Evolutionary conservation across 2,329 filamentous ascomycete species (phyloP), one percentile per base, ranked within the genome.

Genomic region (Alternaria tenuissima): DNA sequence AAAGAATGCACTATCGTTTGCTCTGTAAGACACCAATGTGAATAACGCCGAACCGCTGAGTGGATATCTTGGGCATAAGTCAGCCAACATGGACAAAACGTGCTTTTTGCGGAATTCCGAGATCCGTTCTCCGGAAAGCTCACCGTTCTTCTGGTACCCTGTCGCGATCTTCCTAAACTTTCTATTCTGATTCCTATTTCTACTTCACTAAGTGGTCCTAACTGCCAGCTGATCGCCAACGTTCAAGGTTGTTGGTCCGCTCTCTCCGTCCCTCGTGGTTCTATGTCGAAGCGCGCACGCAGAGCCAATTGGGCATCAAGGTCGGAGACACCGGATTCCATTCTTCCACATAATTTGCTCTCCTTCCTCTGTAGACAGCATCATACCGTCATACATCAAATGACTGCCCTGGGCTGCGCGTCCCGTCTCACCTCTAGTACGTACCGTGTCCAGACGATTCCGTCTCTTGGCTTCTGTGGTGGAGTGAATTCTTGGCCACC

Each of bases 381-480:
- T 48, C 44, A 20, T 34, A 11, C 28, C 28, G 46, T 48, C 46
- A 48, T 48, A 34, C 46, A 34, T 48, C 30, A 36, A 48, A 30
- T 36, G 30, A 49, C 6, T 49, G 32, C 46, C 38, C 46, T 36
- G 14, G 30, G 24, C 30, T 38, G 32, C 30, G 46, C 46, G 20
- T 48, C 32, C 30, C 46, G 14, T 36, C 46, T 49, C 46, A 4
- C 34, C 14, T 49, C 32, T 49, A n/a, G 46, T 49, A 22, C 18
- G 18, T 16, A 36, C 18, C 20, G 30, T 16, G 28, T 48, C 18
- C 46, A 49, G 34, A 20, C 46, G 16, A 36, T 30, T 38, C n/a
- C 18, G 20, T 36, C 5, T 36, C 30, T 49, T 49, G 32, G 46
- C 46, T 12, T 14, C 32, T 36, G 2, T 16, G 32, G 14, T 36